A percentile compares a stretch with the other conserved stretches of the same genome.
Conservation (phyloP, 331 rosid genomes). For the Malus hybrid region DNA sequence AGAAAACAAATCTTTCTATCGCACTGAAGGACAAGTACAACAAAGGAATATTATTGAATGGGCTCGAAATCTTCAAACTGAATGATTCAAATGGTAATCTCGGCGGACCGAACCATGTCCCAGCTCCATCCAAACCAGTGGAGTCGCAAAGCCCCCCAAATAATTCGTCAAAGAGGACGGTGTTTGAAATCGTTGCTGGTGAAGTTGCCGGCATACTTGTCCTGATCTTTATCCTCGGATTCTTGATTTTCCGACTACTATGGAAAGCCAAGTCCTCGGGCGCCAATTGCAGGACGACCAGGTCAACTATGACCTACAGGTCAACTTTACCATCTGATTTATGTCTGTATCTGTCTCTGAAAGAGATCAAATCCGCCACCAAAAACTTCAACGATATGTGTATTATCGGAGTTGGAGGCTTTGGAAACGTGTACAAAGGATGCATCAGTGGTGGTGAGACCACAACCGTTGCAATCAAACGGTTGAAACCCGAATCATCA, state of each 20-base stretch:
- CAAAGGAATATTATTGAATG: slow-evolving; percentile 37
- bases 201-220: slow-evolving; percentile 8
- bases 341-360: slow-evolving; percentile 21
- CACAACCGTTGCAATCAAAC: slow-evolving; percentile 7
- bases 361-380: slow-evolving; percentile 23
- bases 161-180: not conserved
- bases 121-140: not conserved
- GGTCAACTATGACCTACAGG: not conserved
- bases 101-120: slow-evolving; percentile 8
- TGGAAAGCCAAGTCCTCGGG: not conserved
- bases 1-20: slow-evolving; percentile 17
- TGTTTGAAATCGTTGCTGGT: slow-evolving; percentile 6
- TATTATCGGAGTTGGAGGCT: slow-evolving; percentile 23
- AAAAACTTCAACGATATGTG: slow-evolving; percentile 2
- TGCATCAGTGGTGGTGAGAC: not conserved
- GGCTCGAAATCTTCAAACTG: slow-evolving; percentile 50
- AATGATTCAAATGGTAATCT: slow-evolving; percentile 19
- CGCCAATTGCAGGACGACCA: not conserved
- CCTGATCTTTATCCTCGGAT: not conserved
- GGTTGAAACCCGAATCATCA: slow-evolving; percentile 16
- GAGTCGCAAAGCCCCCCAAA: too few relatives aligned
- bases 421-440: slow-evolving; percentile 29
- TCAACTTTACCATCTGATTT: slow-evolving; percentile 11
- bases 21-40: not conserved
- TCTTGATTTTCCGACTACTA: slow-evolving; percentile 11